These are phyloP conservation scores for Fusarium sp. DNA, from an alignment of 2,329 filamentous ascomycete genomes.

Conservation along the genomic window DNA sequence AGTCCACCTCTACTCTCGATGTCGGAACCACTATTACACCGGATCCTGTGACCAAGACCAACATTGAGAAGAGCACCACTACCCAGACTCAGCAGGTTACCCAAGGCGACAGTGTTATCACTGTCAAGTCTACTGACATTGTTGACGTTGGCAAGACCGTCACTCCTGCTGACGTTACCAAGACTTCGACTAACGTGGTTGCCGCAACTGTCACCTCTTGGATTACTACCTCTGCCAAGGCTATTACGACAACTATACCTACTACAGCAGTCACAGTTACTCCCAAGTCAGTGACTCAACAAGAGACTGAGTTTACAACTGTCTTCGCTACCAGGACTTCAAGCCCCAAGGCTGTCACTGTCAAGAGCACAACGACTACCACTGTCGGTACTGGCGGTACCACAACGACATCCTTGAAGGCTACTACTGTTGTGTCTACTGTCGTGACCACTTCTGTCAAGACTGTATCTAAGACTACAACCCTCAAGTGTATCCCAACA, in stretches of 20 bases:
- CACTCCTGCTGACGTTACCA: conserved; percentile 47
- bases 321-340: conserved; percentile 32
- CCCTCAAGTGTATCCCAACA: conserved; percentile 37
- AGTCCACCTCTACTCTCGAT: conserved; percentile 31
- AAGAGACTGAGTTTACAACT: conserved; percentile 25
- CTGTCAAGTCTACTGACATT: conserved; percentile 44
- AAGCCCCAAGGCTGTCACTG: conserved; percentile 35
- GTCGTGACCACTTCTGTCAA: conserved; percentile 41
- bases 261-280: conserved; percentile 39
- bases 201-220: conserved; percentile 36
- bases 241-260: conserved; percentile 24
- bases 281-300: conserved; percentile 42
- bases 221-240: conserved; percentile 30
- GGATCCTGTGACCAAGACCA: conserved; percentile 31
- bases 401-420: conserved; percentile 41
- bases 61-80: conserved; percentile 31
- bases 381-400: conserved; percentile 33
- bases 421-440: conserved; percentile 39
- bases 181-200: conserved; percentile 33
- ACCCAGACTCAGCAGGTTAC: conserved; percentile 31
- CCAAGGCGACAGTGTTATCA: conserved; percentile 42
- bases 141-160: conserved; percentile 51
- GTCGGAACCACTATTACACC: conserved; percentile 41
- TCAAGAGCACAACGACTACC: conserved; percentile 38
- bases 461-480: conserved; percentile 35